Percentiles rank a stretch among this genome's conserved stretches.
Conservation (phyloP, 768 basidiomycete genomes). For the Krasilnikovozyma curviuscula region DNA sequence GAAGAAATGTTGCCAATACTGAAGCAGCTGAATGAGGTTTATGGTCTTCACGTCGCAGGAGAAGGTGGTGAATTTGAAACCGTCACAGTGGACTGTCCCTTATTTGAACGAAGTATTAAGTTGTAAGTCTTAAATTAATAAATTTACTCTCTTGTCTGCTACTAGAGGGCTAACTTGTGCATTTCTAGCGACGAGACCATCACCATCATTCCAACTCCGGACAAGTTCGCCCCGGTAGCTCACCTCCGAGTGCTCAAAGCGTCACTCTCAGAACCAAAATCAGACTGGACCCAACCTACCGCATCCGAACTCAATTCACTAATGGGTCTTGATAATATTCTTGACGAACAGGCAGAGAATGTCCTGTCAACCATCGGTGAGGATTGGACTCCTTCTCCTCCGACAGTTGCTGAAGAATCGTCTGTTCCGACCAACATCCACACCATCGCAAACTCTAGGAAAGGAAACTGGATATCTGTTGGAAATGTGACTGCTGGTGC, state of each 20-base stretch:
- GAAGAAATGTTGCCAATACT: conserved; percentile 54
- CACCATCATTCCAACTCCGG: conserved; percentile 38
- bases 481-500: not conserved
- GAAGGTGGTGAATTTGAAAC: conserved; percentile 98
- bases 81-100: conserved; percentile 67
- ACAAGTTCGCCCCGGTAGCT: conserved; percentile 63
- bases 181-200: conserved; percentile 40
- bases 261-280: conserved; percentile 41
- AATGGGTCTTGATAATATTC: conserved; percentile 9
- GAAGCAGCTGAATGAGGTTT: conserved; percentile 53
- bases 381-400: conserved; percentile 29
- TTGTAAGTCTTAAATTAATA: conserved; percentile 34
- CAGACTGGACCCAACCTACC: conserved; percentile 14
- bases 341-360: not conserved
- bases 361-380: not conserved
- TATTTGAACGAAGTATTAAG: conserved; percentile 59
- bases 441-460: not conserved
- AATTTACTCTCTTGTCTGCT: not conserved
- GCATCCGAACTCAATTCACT: conserved; percentile 16
- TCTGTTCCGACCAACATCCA: too few species aligned
- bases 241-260: conserved; percentile 64
- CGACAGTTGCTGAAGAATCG: conserved; percentile 30
- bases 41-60: conserved; percentile 84
- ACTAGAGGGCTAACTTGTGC: not conserved
- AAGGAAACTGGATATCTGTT: not conserved